Conservation (phyloP, 2,329 filamentous ascomycete genomes). For the Stemphylium vesicarium region DNA sequence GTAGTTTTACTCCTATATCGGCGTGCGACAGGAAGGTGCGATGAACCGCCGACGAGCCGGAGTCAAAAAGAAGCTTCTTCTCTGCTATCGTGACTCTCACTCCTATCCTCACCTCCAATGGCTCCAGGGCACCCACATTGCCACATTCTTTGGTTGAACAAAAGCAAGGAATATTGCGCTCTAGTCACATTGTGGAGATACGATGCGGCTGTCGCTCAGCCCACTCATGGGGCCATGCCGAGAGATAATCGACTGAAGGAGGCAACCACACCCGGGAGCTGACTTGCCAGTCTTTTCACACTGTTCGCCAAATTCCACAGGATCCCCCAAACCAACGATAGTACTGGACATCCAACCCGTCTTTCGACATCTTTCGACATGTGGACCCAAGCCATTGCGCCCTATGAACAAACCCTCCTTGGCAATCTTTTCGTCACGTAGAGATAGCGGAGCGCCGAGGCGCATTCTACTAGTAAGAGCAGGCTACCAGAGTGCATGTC, state of each 20-base stretch:
- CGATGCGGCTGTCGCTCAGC: conserved; percentile 1
- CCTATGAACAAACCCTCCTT: no score
- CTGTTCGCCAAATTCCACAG: no score
- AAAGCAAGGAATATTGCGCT: no score
- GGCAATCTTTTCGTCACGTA: no score
- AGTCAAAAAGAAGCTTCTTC: neutral
- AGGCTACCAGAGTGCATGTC: neutral
- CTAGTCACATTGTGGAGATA: neutral
- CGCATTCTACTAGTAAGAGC: neutral
- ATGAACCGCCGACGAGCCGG: conserved; percentile 2
- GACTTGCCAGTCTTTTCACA: neutral
- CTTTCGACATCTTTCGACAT: neutral
- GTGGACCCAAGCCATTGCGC: neutral
- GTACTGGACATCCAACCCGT: neutral
- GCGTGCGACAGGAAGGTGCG: neutral
- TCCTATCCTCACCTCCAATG: neutral
- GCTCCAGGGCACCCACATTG: no score
- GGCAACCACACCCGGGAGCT: neutral
- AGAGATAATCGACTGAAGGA: neutral
- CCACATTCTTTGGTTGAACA: no score
- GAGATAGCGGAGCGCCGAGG: no score
- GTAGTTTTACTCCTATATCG: neutral
- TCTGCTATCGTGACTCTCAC: neutral
- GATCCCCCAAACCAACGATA: no score
- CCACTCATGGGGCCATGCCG: neutral